phyloP scores from a whole-genome alignment of 306 rosid species.

The Cyamopsis tetragonoloba region DNA sequence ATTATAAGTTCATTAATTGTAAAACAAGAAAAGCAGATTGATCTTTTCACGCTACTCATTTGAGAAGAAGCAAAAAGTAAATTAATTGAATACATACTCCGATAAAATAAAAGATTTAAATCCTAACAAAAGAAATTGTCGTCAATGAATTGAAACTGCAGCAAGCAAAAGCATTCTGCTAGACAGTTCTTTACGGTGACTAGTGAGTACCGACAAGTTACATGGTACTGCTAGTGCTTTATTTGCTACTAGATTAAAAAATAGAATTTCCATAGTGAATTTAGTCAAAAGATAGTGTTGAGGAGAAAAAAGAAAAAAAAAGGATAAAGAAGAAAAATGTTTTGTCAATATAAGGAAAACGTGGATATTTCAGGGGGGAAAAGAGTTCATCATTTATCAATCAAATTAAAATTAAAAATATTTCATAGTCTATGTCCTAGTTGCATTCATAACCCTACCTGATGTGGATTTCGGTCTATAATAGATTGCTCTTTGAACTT shows the following conservation, averaged over 20 bases:
- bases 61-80: background rate
- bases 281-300: background rate
- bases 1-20: background rate
- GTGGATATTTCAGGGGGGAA: background rate
- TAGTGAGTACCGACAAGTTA: background rate
- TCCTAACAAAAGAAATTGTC: background rate
- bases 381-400: background rate
- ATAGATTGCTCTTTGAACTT: slow-evolving; percentile 99
- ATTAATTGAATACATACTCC: background rate
- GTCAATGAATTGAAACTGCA: slow-evolving; percentile 1
- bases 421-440: background rate
- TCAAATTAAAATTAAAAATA: background rate
- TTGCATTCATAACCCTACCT: slow-evolving; percentile 46
- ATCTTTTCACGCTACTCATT: slow-evolving; percentile 7
- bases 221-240: background rate
- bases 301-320: background rate
- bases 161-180: background rate
- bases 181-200: background rate
- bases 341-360: background rate
- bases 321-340: background rate
- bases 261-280: background rate
- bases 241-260: background rate
- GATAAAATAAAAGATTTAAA: background rate
- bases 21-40: background rate
- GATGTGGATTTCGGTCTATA: slow-evolving; percentile 94